phyloP scores from a whole-genome alignment of 2,329 filamentous ascomycete genomes.

The Aspergillus sp. region DNA sequence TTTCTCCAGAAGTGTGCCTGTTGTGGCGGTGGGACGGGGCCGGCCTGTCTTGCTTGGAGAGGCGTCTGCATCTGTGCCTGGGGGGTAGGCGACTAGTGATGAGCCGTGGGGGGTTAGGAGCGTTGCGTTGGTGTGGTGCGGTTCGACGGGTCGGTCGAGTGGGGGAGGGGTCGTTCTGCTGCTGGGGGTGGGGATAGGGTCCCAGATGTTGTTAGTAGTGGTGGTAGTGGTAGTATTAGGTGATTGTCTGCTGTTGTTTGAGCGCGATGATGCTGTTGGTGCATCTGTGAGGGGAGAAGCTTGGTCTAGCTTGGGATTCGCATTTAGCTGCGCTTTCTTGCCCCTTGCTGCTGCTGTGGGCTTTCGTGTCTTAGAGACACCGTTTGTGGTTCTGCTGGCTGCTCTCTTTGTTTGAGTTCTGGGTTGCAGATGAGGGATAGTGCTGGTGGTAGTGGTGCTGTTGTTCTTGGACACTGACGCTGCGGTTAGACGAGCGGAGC shows the following conservation, averaged over 20 bases:
- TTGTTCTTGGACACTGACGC: conserved; percentile 16
- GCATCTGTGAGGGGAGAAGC: neutral
- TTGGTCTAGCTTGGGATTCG: neutral
- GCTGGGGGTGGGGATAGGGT: conserved; percentile 20
- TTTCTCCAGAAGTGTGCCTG: conserved; percentile 70
- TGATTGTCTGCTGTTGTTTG: too few relatives aligned
- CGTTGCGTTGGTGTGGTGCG: conserved; percentile 50
- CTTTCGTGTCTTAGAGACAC: conserved; percentile 35
- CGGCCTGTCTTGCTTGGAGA: conserved; percentile 45
- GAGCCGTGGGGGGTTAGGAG: conserved; percentile 51
- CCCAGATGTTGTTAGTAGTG: conserved; percentile 25
- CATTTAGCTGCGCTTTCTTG: conserved; percentile 22
- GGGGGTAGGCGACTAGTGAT: conserved; percentile 52
- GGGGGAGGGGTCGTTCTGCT: conserved; percentile 48
- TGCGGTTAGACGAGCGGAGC: conserved; percentile 52
- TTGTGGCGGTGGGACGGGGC: conserved; percentile 58
- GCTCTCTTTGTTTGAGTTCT: conserved; percentile 24
- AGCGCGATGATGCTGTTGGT: neutral
- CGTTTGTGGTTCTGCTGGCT: conserved; percentile 25
- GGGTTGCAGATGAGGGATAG: conserved; percentile 19
- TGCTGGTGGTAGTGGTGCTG: conserved; percentile 16
- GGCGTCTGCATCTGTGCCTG: conserved; percentile 31
- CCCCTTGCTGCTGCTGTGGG: conserved; percentile 22
- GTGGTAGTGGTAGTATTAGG: conserved; percentile 13
- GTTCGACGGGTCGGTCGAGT: conserved; percentile 49